Base-by-base conservation (phyloP, 495 filamentous ascomycete genomes). In the Neurospora sublineolata region DNA sequence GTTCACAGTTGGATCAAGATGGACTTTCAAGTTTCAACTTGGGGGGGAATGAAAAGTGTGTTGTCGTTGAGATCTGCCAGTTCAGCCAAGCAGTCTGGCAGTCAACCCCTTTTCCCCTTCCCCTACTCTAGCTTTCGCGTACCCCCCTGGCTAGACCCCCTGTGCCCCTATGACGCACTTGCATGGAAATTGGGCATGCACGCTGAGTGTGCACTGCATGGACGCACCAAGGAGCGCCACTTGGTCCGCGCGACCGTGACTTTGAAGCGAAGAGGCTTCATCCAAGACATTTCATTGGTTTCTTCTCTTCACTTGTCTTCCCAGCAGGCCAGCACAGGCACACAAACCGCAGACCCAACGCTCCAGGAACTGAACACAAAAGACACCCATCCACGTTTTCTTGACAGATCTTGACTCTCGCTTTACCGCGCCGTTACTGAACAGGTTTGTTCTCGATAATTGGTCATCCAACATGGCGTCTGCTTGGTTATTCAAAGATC, bases 81-180 rank as follows among this genome's bases (percentile, higher is more conserved):
- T 36, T 64, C 12, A 33, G 52, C 14, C 52, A 33, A 60, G 3
- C 23, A 33, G 3, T 18, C 52, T 33, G 27, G 7, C 52, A 33
- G 52, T 64, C 52, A 64, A 37, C n/a, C 16, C 36, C n/a, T 41
- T 37, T 67, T 67, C 68, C 4, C 58, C 23, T 11, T 68, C 12
- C 27, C 38, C 36, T 30, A 38, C 67, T 67, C 18, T 67, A 5
- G 37, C 30, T 36, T 68, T 36, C 23, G 20, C 4, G 23, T 37
- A 67, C 33, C 70, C 33, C 37, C 27, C 23, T 67, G n/a, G 23
- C 70, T 23, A 30, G 37, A 33, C 41, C 67, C 23, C 68, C 38
- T 39, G 41, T 40, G 38, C 73, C 78, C 75, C 74, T 75, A 80
- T 80, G 78, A 80, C 78, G 78, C 78, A 80, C 73, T 77, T 72